Evolutionary conservation across 208 protist species (phyloP), one percentile per base, ranked within the genome.

Genomic region (Acanthamoeba pearcei): DNA sequence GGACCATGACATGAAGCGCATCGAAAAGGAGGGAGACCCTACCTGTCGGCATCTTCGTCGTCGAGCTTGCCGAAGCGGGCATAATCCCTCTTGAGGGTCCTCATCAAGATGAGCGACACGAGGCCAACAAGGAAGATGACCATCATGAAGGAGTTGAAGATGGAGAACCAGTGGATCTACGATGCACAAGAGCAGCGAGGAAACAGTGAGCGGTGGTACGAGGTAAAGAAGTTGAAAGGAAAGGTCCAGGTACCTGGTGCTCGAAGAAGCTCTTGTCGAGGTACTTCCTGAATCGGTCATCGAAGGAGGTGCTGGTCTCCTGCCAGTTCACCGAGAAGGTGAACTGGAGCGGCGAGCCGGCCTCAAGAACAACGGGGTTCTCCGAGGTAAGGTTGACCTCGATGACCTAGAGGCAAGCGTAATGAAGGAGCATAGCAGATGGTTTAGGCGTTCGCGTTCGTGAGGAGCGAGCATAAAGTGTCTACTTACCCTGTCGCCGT

Each of bases 81-180:
- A 57, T 97, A 98, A 82, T 99, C 98, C 19, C 94, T 96, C 9
- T 97, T 97, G 4, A 99, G 91, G 22, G 98, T 98, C 35, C 98
- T 96, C 32, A 98, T 97, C 22, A 99, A 92, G 94, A 99, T 99
- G n/a, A 98, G 97, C 35, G 96, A 90, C 2, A 99, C 98, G 17
- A 99, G 95, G n/a, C 98, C 97, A 17, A 98, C 95, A 13, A 99
- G 96, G 70, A 99, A 98, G 12, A 99, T 91, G 42, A 99, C 96
- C 95, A 99, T 98, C 72, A 99, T 97, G 51, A 98, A 97, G 0
- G 98, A 98, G 96, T 99, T 99, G 95, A 98, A 97, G 32, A 99
- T 98, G 3, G 98, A 98, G 95, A 98, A 97, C 98, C 98, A 98
- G 89, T 98, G 97, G 96, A 99, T 97, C 93, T 98, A 22, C 2